A percentile compares a stretch with the other conserved stretches of the same genome.
phyloP scores from a whole-genome alignment of 495 filamentous ascomycete genomes.

The Pseudotulostoma volvatum region DNA sequence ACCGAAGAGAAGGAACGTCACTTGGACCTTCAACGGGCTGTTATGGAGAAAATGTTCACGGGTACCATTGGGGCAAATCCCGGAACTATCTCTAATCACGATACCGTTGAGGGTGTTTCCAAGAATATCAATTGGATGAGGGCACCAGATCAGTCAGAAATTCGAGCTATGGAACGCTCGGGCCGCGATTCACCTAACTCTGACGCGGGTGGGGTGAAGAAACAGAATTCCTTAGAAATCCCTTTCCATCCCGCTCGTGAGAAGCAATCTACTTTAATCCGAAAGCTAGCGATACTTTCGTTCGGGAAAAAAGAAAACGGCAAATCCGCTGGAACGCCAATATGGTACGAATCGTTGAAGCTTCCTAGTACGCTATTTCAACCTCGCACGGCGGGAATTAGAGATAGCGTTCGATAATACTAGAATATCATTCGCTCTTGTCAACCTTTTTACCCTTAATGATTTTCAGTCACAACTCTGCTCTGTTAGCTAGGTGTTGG shows the following conservation, averaged over 20 bases:
- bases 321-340: not conserved
- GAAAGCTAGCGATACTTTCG: not conserved
- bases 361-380: not conserved
- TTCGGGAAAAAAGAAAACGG: not conserved
- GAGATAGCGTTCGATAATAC: not conserved
- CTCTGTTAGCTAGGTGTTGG: not conserved
- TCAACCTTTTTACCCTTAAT: not conserved
- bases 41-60: conserved; percentile 16
- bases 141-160: not conserved
- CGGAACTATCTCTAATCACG: not conserved
- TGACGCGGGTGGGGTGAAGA: no score
- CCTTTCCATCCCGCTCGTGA: not conserved
- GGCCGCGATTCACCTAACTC: not conserved
- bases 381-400: not conserved
- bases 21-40: conserved; percentile 11
- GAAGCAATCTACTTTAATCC: not conserved
- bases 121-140: no score
- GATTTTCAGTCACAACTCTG: not conserved
- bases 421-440: not conserved
- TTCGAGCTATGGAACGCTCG: not conserved
- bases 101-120: no score
- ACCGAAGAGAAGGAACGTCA: conserved; percentile 11
- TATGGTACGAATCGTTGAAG: not conserved
- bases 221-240: no score
- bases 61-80: conserved; percentile 1